phyloP scores from a whole-genome alignment of 768 basidiomycete species.

The Paxillus involutus region DNA sequence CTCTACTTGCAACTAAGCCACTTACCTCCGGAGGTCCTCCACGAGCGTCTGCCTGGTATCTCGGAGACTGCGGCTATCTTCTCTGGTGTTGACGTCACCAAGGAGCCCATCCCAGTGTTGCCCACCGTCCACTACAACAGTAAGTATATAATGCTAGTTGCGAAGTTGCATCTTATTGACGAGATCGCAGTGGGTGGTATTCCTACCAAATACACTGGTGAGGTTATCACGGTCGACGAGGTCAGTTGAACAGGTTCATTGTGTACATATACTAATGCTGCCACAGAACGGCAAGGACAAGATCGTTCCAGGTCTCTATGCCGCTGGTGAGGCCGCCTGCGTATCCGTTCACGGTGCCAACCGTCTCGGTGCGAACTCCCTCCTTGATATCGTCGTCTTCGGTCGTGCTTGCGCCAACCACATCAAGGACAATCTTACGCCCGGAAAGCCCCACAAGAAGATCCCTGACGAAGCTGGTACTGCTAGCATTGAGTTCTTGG shows the following conservation, averaged over 20 bases:
- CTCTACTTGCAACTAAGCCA: conserved; percentile 96
- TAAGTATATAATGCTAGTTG: conserved; percentile 41
- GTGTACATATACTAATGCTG: not conserved
- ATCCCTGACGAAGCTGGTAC: conserved; percentile 87
- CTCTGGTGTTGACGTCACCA: conserved; percentile 98
- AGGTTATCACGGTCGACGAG: conserved; percentile 86
- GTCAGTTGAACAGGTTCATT: conserved; percentile 23
- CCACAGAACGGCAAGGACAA: conserved; percentile 80
- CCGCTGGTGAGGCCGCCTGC: conserved; percentile 97
- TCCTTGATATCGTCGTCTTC: conserved; percentile 98
- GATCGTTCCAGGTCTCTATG: conserved; percentile 94
- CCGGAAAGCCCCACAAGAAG: conserved; percentile 87
- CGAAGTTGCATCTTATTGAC: conserved; percentile 12
- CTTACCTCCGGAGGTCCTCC: conserved; percentile 91
- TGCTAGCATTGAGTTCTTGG: conserved; percentile 81
- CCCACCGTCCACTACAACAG: conserved; percentile 99
- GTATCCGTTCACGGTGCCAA: conserved; percentile 99
- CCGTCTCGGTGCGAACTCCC: conserved; percentile 98
- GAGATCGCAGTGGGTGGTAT: conserved; percentile 88
- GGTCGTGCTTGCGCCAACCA: conserved; percentile 99
- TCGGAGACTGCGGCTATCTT: conserved; percentile 99
- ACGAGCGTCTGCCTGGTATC: conserved; percentile 97
- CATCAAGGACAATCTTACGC: conserved; percentile 87
- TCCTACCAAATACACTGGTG: conserved; percentile 97
- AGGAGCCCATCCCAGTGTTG: conserved; percentile 98